phyloP scores from a whole-genome alignment of 2,329 filamentous ascomycete species.

The Emericellopsis cladophorae region DNA sequence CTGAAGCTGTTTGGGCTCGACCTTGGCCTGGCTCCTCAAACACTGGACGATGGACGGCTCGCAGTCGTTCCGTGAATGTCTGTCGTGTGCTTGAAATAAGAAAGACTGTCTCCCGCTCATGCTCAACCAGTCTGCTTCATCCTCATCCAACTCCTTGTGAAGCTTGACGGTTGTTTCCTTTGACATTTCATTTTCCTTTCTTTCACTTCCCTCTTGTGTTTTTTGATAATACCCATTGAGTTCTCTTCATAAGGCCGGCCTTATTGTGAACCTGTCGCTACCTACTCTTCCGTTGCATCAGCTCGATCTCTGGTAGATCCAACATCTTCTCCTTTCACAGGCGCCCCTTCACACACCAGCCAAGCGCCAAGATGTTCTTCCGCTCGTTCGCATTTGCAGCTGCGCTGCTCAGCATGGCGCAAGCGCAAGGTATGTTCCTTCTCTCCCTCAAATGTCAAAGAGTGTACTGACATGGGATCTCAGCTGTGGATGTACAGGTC shows the following conservation, averaged over 20 bases:
- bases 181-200: not conserved
- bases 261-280: conserved; percentile 10
- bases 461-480: conserved; percentile 1
- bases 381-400: conserved; percentile 27
- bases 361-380: conserved; percentile 36
- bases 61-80: no score
- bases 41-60: no score
- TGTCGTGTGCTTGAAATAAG: no score
- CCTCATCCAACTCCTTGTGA: no score
- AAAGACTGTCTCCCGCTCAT: no score
- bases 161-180: conserved; percentile 9
- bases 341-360: conserved; percentile 6
- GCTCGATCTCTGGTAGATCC: conserved; percentile 6
- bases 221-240: conserved; percentile 13
- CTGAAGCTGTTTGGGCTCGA: no score
- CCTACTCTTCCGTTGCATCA: conserved; percentile 1
- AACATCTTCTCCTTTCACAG: conserved; percentile 8
- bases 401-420: conserved; percentile 32
- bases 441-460: not conserved
- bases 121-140: no score
- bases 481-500: conserved; percentile 39
- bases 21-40: no score
- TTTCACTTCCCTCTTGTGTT: conserved; percentile 2
- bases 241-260: conserved; percentile 31
- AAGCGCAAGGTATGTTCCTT: conserved; percentile 28